A percentile compares a stretch with the other conserved stretches of the same genome.
Conservation (phyloP, 2,329 filamentous ascomycete species). For the Fonsecaea monophora region DNA sequence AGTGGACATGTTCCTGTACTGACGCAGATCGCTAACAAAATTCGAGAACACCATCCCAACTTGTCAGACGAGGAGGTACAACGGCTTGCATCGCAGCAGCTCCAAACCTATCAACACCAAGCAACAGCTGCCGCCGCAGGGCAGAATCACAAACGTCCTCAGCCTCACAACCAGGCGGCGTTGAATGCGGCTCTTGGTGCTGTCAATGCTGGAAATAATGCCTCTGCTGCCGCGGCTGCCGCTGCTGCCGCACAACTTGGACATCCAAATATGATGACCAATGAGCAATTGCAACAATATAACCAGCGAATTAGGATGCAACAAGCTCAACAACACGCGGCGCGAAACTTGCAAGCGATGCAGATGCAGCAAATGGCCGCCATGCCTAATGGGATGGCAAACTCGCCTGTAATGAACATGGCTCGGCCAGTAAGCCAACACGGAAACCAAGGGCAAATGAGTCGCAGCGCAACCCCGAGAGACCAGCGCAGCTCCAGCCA, state of each 20-base stretch:
- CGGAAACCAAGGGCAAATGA: conserved; percentile 45
- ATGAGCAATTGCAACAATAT: conserved; percentile 57
- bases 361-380: conserved; percentile 43
- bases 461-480: conserved; percentile 55
- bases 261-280: conserved; percentile 51
- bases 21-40: conserved; percentile 59
- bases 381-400: conserved; percentile 43
- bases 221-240: conserved; percentile 38
- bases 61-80: conserved; percentile 62
- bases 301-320: conserved; percentile 62
- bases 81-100: conserved; percentile 59
- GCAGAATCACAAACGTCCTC: conserved; percentile 40
- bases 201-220: conserved; percentile 49
- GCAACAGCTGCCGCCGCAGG: conserved; percentile 47
- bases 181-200: conserved; percentile 59
- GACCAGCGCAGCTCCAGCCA: conserved; percentile 53
- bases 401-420: conserved; percentile 55
- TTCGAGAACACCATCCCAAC: conserved; percentile 59
- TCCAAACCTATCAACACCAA: conserved; percentile 53
- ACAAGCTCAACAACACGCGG: conserved; percentile 51
- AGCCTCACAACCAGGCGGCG: conserved; percentile 56
- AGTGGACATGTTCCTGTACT: conserved; percentile 63
- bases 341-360: conserved; percentile 34
- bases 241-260: conserved; percentile 35
- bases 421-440: conserved; percentile 42